Evolutionary conservation across 192 early-diverging fungal genomes (phyloP), one percentile per base, ranked within the genome.

Genomic region (Coemansia sp.): DNA sequence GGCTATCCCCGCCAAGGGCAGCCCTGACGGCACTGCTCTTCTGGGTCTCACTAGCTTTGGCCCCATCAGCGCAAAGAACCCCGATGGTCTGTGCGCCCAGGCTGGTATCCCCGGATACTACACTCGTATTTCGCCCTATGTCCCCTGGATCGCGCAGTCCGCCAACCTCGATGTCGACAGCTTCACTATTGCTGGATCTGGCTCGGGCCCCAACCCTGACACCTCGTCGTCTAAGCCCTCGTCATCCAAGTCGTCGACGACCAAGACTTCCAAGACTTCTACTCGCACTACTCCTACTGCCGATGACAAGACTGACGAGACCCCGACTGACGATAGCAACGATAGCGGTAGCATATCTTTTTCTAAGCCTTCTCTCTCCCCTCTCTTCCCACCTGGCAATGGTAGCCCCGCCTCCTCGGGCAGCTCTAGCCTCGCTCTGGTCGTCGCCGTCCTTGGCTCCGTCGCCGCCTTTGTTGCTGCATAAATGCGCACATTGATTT

Each of bases 11-110:
- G 29, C 63, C 3, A 68, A 68, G 45, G 51, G 64, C n/a, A 62
- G 38, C 31, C 17, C 19, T 10, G 60, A 64, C 17, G 57, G 65
- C 12, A 48, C 44, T 12, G 74, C 79, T 17, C 55, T 82, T 14
- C 41, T 74, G 27, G 75, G 72, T 7, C 62, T 85, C 27, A 80
- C 75, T 10, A 79, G 78, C 68, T 70, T 78, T 58, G 75, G 73
- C 2, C 66, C 69, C 27, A 37, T 62, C 32, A 77, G 66, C 42
- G 23, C 45, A 11, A 21, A 57, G 29, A 74, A 69, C 55, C 71
- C 75, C 1, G 55, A 66, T 0, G 74, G 64, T 37, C 23, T 74
- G 29, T 84, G 82, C 38, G 82, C 66, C 7, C 38, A 45, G 19
- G 44, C 57, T 29, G 73, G 75, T 21, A 39, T 64, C n/a, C 61